Percentiles rank a stretch among this genome's conserved stretches.
Conservation (phyloP, 2,329 filamentous ascomycete species). For the Sphaceloma murrayae region DNA sequence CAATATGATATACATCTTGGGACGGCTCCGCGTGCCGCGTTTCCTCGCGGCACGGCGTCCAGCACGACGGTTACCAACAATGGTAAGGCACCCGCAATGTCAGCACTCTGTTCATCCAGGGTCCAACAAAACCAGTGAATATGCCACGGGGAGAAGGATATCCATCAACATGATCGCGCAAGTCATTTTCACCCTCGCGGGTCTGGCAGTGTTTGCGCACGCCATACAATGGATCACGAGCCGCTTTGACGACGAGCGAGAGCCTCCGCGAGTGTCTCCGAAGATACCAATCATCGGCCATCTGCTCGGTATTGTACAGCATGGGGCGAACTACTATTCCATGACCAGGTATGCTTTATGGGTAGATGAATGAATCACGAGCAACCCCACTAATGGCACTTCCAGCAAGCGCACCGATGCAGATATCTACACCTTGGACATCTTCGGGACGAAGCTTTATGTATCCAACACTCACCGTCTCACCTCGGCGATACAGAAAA, state of each 20-base stretch:
- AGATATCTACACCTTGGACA: conserved; percentile 9
- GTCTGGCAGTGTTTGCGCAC: neutral
- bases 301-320: neutral
- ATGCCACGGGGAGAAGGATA: too few relatives aligned
- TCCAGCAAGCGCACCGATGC: neutral
- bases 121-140: too few relatives aligned
- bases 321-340: neutral
- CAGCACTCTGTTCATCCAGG: too few relatives aligned
- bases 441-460: conserved; percentile 9
- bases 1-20: too few relatives aligned
- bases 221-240: neutral
- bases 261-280: neutral
- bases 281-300: neutral
- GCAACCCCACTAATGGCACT: too few relatives aligned
- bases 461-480: neutral
- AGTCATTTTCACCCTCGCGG: neutral
- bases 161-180: neutral
- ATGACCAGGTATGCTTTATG: neutral
- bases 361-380: neutral
- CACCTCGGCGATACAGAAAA: conserved; percentile 1
- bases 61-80: too few relatives aligned
- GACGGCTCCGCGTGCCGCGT: too few relatives aligned
- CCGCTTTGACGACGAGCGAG: neutral
- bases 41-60: too few relatives aligned
- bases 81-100: too few relatives aligned